Evolutionary conservation across 2,329 filamentous ascomycete species (phyloP).

Genomic region (Ophiostoma fasciatum): DNA sequence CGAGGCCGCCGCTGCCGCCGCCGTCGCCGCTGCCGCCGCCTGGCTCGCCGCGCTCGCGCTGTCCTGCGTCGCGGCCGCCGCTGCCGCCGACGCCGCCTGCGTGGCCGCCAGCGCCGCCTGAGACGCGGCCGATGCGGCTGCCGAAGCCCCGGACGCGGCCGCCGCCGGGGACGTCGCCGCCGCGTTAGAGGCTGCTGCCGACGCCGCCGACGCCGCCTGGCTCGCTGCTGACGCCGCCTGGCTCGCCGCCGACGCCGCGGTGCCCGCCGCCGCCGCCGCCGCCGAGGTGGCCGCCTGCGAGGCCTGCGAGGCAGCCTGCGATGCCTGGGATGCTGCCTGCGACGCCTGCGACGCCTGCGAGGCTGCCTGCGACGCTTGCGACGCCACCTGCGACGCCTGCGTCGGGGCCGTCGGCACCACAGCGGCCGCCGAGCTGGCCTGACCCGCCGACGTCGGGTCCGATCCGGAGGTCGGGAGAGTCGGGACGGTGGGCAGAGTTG

Average conservation of each 20-base stretch:
- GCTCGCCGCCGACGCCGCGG: neutral
- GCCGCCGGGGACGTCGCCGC: neutral
- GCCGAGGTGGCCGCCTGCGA: neutral
- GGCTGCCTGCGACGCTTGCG: too few relatives aligned
- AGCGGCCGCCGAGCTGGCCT: neutral
- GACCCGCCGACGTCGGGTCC: too few relatives aligned
- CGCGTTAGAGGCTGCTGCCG: neutral
- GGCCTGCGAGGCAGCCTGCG: neutral
- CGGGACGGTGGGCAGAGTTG: too few relatives aligned
- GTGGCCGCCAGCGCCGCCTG: neutral
- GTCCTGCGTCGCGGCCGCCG: too few relatives aligned
- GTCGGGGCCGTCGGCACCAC: too few relatives aligned
- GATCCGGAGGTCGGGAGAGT: too few relatives aligned
- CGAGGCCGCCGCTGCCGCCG: too few relatives aligned
- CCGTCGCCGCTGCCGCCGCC: too few relatives aligned
- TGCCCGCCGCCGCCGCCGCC: neutral
- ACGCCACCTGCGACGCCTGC: neutral
- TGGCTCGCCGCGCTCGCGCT: too few relatives aligned
- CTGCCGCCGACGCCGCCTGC: neutral
- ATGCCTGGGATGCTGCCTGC: neutral
- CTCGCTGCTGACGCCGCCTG: neutral
- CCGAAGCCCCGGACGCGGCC: neutral
- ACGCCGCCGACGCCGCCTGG: neutral
- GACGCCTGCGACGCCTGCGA: neutral
- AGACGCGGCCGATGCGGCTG: neutral